phyloP scores from a whole-genome alignment of 805 yeast species.

The Candida pseudofarinosa region DNA sequence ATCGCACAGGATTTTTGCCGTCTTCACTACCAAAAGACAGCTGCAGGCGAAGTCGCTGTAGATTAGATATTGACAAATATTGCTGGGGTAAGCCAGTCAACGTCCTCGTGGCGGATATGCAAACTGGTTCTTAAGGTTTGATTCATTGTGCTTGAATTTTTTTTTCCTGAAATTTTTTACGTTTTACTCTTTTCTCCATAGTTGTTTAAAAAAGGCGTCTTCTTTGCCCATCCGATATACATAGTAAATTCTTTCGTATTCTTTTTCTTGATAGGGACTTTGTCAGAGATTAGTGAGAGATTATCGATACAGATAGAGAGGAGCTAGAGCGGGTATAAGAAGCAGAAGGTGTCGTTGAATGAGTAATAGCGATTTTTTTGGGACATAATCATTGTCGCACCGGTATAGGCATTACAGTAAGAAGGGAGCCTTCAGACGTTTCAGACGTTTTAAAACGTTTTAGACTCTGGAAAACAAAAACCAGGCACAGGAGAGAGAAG shows the following conservation, averaged over 20 bases:
- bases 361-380: too few species aligned
- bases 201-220: not conserved
- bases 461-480: not conserved
- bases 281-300: not conserved
- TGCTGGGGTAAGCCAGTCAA: not conserved
- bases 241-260: too few species aligned
- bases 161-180: too few species aligned
- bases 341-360: too few species aligned
- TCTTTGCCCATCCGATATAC: too few species aligned
- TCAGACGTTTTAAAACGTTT: too few species aligned
- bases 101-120: not conserved
- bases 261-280: not conserved
- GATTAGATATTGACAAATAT: not conserved
- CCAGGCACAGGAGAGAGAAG: not conserved
- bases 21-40: not conserved
- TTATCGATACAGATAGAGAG: not conserved
- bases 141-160: not conserved
- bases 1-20: not conserved
- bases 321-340: not conserved
- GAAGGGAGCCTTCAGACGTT: not conserved
- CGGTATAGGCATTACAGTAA: not conserved
- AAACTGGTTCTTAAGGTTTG: not conserved
- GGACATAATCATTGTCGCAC: too few species aligned
- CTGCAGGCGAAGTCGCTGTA: not conserved
- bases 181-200: not conserved